These are phyloP conservation scores for Tolypocladium inflatum DNA, from an alignment of 2,329 filamentous ascomycete genomes.

Conservation along the genomic window DNA sequence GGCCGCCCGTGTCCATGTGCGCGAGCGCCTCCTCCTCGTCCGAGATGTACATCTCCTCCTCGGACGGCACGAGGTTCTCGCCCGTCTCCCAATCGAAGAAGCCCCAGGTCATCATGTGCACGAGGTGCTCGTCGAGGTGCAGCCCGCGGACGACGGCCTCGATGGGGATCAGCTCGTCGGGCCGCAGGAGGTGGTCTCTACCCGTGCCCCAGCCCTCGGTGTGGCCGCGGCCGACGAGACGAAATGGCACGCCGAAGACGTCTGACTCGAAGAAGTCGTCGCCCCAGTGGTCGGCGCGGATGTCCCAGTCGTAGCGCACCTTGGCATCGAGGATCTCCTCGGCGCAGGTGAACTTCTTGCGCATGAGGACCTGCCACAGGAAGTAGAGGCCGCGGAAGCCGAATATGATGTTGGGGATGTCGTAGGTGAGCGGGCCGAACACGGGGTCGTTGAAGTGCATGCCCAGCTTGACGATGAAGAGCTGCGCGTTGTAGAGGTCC, in stretches of 20 bases:
- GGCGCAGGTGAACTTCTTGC: conserved; percentile 38
- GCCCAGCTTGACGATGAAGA: conserved; percentile 64
- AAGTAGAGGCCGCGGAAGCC: conserved; percentile 45
- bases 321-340: conserved; percentile 47
- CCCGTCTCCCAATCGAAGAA: conserved; percentile 44
- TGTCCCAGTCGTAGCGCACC: conserved; percentile 45
- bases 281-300: conserved; percentile 21
- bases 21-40: conserved; percentile 30
- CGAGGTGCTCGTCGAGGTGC: conserved; percentile 40
- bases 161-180: conserved; percentile 48
- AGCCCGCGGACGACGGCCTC: conserved; percentile 46
- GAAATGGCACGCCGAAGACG: conserved; percentile 41
- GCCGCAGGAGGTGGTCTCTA: conserved; percentile 35
- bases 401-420: conserved; percentile 47
- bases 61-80: conserved; percentile 37
- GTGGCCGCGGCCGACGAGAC: conserved; percentile 42
- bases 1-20: conserved; percentile 21
- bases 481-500: conserved; percentile 51
- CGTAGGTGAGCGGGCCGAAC: conserved; percentile 38
- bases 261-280: conserved; percentile 10
- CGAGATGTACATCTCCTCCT: conserved; percentile 41
- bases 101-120: conserved; percentile 54
- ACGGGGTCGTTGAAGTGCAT: conserved; percentile 59
- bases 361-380: conserved; percentile 52
- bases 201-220: conserved; percentile 48